These are phyloP conservation scores for Pyrus communis DNA, from an alignment of 306 rosid species.

Conservation along the genomic window DNA sequence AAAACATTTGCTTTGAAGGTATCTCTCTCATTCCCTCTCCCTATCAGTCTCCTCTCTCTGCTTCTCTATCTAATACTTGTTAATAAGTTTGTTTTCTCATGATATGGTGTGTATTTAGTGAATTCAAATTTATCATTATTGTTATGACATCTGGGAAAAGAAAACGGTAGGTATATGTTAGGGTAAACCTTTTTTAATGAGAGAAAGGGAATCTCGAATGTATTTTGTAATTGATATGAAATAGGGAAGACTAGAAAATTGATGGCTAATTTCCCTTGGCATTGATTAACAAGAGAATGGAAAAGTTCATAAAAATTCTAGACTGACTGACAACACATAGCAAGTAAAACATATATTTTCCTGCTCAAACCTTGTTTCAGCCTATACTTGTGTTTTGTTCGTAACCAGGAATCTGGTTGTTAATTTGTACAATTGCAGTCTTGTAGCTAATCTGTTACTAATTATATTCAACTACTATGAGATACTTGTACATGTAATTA, in stretches of 20 bases:
- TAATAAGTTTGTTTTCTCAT: neutral
- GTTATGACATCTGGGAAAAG: neutral
- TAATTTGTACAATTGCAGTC: neutral
- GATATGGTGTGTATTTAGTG: neutral
- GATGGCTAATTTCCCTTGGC: neutral
- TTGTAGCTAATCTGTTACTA: neutral
- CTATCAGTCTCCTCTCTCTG: neutral
- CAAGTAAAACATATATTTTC: neutral
- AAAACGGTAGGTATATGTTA: neutral
- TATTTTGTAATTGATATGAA: neutral
- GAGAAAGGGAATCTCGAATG: neutral
- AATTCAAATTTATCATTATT: neutral
- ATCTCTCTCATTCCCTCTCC: neutral
- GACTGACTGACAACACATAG: neutral
- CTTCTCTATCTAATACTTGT: neutral
- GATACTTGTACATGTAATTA: neutral
- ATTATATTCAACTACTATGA: neutral
- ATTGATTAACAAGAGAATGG: neutral
- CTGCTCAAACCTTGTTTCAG: neutral
- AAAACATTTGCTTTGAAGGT: slow-evolving; percentile 98
- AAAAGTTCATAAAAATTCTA: neutral
- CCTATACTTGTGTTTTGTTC: neutral
- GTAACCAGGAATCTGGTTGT: neutral
- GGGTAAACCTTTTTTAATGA: neutral
- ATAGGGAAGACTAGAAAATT: neutral